Base-by-base conservation (phyloP, 768 basidiomycete species). In the Russula emetica region DNA sequence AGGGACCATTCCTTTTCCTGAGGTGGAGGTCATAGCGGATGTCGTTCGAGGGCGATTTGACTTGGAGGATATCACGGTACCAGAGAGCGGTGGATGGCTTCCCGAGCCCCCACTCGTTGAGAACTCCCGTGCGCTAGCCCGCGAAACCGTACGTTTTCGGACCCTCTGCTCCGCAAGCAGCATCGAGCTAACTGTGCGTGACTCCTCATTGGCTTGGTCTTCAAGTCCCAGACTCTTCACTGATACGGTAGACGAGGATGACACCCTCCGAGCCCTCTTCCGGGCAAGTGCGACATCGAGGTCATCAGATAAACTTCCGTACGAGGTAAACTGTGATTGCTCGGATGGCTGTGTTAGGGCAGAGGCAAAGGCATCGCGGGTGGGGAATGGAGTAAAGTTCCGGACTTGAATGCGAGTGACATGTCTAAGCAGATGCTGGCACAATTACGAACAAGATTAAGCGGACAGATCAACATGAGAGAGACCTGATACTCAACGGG, bases 381-480 rank as follows among this genome's bases (percentile, higher is more conserved):
- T 83, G 38, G 90, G 90, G 72, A 90, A 92, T 1, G 88, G 89
- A n/a, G 91, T 88, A 42, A 93, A 77, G 72, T 93, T 93, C 66
- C 85, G 83, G 68, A 93, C 79, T 76, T 91, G 87, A 55, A 93
- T 77, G 49, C 83, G 79, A 61, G 82, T 79, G 62, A 92, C 80
- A 76, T 92, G 88, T 68, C 90, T 83, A 66, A 90, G 78, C 49
- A 88, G 86, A 70, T 83, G 83, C 83, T 90, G 73, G 55, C 16
- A 52, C 22, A n/a, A 28, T 51, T 26, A 36, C 30, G 38, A 40
- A 16, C 22, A 49, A 18, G 5, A 55, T 32, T 65, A 10, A 61
- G 60, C 20, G 32, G 38, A n/a, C 11, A 44, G 4, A 9, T 56
- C n/a, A 52, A 40, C n/a, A 28, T 55, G n/a, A 22, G 16, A 50